Evolutionary conservation across 164 flowering plant genomes (phyloP), one percentile per base, ranked within the genome.

Genomic region (Stephania cephalantha): DNA sequence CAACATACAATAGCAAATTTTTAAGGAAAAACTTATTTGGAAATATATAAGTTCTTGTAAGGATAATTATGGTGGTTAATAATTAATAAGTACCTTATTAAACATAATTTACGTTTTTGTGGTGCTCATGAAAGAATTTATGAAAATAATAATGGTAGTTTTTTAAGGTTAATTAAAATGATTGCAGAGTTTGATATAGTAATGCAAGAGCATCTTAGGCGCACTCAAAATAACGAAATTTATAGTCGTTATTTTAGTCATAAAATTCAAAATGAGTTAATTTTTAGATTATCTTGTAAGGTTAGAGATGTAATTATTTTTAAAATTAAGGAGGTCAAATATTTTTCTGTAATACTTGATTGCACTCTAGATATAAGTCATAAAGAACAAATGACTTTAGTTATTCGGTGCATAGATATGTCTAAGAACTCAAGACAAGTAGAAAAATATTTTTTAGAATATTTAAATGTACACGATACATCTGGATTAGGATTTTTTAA

Each of bases 341-440:
- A 71, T 30, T 71, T 50, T 25, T 71, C 66, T 25, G 52, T 6
- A 35, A 52, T 71, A 71, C 74, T 50, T 71, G 45, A 71, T 52
- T 71, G 42, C 29, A 71, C 74, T 25, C 66, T 50, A 35, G 42
- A 35, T 35, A 4, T 35, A 35, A 35, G 42, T 35, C 4, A 35
- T 35, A 35, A 35, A 35, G 74, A 72, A 58, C 67, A 72, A 61
- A 72, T 72, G 68, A 13, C 74, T 7, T 46, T 72, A 17, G 11
- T 72, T 3, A 11, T 72, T 25, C 6, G 67, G 31, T 72, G 68
- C 55, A 48, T 35, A 35, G 42, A 0, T 35, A 35, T 4, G 4
- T 35, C 42, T 13, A 30, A 25, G 17, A 55, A 11, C 30, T 46
- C 9, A 35, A n/a, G 0, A 58, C 35, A 29, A 15, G 18, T 72